phyloP scores from a whole-genome alignment of 2,329 filamentous ascomycete genomes.

The Penicillium hordei region DNA sequence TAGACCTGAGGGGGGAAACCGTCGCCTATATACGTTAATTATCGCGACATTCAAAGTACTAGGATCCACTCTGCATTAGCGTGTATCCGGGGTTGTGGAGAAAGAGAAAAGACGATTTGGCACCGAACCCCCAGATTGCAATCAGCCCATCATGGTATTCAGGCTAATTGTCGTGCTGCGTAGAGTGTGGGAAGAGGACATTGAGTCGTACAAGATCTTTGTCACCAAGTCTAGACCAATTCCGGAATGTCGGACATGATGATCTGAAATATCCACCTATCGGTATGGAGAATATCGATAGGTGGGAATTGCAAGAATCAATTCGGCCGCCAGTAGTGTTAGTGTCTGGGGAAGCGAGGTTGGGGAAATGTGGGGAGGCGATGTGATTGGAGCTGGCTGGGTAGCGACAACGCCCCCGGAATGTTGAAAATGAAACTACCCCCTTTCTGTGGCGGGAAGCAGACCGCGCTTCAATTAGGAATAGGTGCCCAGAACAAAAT shows the following conservation, averaged over 20 bases:
- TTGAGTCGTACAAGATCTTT: neutral
- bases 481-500: neutral
- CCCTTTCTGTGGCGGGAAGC: conserved; percentile 16
- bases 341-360: conserved; percentile 17
- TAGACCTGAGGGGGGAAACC: neutral
- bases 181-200: neutral
- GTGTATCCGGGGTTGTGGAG: conserved; percentile 12
- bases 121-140: neutral
- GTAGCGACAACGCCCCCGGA: conserved; percentile 5
- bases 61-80: conserved; percentile 7
- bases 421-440: conserved; percentile 9
- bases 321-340: conserved; percentile 7
- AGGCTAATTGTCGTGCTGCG: conserved; percentile 11
- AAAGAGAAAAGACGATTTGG: neutral
- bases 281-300: neutral
- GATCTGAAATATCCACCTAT: conserved; percentile 21
- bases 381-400: conserved; percentile 11
- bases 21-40: conserved; percentile 11
- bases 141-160: conserved; percentile 8
- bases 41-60: neutral
- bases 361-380: neutral
- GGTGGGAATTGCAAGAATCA: neutral
- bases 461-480: neutral
- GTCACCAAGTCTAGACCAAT: conserved; percentile 4
- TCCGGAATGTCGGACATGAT: conserved; percentile 6